Evolutionary conservation across 805 yeast genomes (phyloP).

Genomic region (Wickerhamomyces queroliae): DNA sequence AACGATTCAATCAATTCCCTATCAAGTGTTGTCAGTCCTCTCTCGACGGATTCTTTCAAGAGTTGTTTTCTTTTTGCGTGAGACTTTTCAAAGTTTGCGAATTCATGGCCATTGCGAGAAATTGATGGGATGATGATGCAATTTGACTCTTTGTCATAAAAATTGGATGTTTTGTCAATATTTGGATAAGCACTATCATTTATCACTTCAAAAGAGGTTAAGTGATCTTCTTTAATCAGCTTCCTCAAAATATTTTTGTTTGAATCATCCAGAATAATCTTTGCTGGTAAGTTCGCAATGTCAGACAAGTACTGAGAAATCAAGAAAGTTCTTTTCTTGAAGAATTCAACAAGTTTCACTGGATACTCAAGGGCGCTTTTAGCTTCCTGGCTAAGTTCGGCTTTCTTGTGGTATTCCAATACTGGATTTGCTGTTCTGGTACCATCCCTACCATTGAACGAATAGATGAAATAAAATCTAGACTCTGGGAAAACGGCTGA

Average conservation of each 20-base stretch:
- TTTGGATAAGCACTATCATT: constrained; percentile 17
- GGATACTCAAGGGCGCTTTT: constrained; percentile 21
- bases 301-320: constrained; percentile 16
- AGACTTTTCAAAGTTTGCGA: constrained; percentile 16
- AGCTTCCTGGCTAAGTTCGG: constrained; percentile 7
- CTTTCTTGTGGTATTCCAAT: constrained; percentile 2
- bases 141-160: constrained; percentile 16
- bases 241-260: constrained; percentile 18
- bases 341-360: constrained; percentile 21
- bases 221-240: constrained; percentile 22
- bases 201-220: constrained; percentile 21
- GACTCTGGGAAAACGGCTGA: constrained; percentile 31
- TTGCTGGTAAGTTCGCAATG: constrained; percentile 21
- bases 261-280: constrained; percentile 20
- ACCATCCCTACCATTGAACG: constrained; percentile 31
- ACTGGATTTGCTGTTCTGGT: constrained; percentile 18
- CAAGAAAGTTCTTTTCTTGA: constrained; percentile 20
- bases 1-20: constrained; percentile 12
- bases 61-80: constrained; percentile 16
- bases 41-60: constrained; percentile 8
- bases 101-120: constrained; percentile 10
- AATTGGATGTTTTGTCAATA: constrained; percentile 16
- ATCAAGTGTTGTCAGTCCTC: constrained; percentile 13
- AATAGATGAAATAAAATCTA: constrained; percentile 27
- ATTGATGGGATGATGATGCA: constrained; percentile 23